phyloP scores from a whole-genome alignment of 805 yeast genomes.

The Ogataea zsoltii region DNA sequence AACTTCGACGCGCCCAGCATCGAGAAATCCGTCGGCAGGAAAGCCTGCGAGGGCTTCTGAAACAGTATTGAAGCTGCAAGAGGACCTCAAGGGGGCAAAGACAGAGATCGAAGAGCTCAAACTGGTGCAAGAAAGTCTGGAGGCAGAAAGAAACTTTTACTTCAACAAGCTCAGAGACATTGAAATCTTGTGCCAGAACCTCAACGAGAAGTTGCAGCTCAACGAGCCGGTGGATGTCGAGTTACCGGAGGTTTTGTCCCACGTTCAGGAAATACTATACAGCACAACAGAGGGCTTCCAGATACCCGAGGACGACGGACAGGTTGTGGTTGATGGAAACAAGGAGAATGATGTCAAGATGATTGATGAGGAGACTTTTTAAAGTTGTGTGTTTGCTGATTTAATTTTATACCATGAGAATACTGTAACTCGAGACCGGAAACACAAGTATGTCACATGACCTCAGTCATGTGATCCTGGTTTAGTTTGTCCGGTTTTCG shows the following conservation, averaged over 20 bases:
- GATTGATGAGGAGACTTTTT: slow-evolving; percentile 40
- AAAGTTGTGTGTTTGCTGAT: neutral
- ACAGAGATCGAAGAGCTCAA: slow-evolving; percentile 58
- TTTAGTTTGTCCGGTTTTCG: neutral
- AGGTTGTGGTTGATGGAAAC: slow-evolving; percentile 5
- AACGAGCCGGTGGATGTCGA: slow-evolving; percentile 26
- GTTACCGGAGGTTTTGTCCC: slow-evolving; percentile 47
- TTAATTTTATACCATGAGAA: neutral
- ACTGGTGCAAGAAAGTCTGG: slow-evolving; percentile 63
- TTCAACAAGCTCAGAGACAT: slow-evolving; percentile 87
- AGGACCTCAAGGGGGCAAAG: slow-evolving; percentile 50
- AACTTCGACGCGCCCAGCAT: slow-evolving; percentile 9
- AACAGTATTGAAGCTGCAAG: slow-evolving; percentile 27
- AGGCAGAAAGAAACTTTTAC: slow-evolving; percentile 86
- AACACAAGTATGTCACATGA: too few relatives aligned
- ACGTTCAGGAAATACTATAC: slow-evolving; percentile 75
- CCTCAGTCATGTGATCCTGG: neutral
- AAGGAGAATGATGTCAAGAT: slow-evolving; percentile 25
- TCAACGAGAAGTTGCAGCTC: slow-evolving; percentile 49
- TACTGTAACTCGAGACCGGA: too few relatives aligned
- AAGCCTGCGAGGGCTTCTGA: slow-evolving; percentile 1
- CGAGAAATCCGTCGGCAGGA: slow-evolving; percentile 12
- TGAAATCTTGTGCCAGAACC: slow-evolving; percentile 73
- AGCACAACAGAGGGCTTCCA: slow-evolving; percentile 85
- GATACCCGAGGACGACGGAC: slow-evolving; percentile 42